Evolutionary conservation across 2,329 filamentous ascomycete genomes (phyloP).

Genomic region (Berkeleyomyces rouxiae): DNA sequence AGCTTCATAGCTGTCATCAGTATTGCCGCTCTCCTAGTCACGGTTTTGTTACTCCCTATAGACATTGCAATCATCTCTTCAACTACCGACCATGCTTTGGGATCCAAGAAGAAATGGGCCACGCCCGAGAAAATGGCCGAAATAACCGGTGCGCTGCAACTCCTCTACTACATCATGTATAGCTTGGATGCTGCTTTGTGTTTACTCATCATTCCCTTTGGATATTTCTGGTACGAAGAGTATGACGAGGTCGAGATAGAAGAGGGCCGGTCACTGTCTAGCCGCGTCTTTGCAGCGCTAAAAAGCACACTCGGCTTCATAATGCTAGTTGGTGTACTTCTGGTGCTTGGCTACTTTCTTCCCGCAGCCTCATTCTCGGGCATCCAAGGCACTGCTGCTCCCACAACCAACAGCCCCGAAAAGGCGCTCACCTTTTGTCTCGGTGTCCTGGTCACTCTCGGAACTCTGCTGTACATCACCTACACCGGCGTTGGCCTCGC

Average conservation of each 20-base stretch:
- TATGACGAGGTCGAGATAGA: conserved; percentile 83
- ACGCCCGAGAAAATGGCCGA: conserved; percentile 61
- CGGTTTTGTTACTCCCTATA: conserved; percentile 79
- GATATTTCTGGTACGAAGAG: conserved; percentile 97
- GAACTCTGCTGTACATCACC: conserved; percentile 68
- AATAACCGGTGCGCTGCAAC: conserved; percentile 64
- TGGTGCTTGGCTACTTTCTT: conserved; percentile 86
- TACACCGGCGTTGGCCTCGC: conserved; percentile 85
- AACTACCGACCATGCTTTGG: conserved; percentile 57
- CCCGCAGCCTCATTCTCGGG: conserved; percentile 50
- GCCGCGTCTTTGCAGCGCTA: conserved; percentile 64
- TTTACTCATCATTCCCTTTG: conserved; percentile 77
- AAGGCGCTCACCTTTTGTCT: conserved; percentile 80
- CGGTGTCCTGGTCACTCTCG: conserved; percentile 74
- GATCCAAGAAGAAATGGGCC: conserved; percentile 88
- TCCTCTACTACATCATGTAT: conserved; percentile 88
- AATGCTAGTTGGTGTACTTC: conserved; percentile 60
- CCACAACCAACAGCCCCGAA: conserved; percentile 60
- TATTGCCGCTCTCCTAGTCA: conserved; percentile 74
- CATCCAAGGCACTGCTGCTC: conserved; percentile 61
- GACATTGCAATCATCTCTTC: conserved; percentile 90
- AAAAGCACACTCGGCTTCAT: conserved; percentile 87
- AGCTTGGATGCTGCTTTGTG: conserved; percentile 82
- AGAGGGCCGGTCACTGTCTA: conserved; percentile 52
- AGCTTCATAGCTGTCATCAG: conserved; percentile 76